Conservation (phyloP, 2,329 filamentous ascomycete species). For the Botryotinia calthae region DNA sequence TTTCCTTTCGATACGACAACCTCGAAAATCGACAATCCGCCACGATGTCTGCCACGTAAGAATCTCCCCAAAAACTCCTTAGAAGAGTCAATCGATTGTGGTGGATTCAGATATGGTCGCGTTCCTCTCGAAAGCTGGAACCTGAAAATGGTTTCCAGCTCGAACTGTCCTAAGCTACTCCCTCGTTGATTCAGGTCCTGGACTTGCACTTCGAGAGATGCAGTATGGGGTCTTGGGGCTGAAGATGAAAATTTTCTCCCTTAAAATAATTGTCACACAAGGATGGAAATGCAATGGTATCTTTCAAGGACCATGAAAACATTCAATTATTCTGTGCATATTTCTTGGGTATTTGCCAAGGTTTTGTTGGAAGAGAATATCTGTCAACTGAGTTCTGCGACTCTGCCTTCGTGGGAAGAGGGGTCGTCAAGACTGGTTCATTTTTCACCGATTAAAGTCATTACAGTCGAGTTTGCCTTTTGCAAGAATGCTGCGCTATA, state of each 20-base stretch:
- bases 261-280: constrained; percentile 68
- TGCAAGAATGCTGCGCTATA: constrained; percentile 87
- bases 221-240: constrained; percentile 73
- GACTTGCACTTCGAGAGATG: constrained; percentile 57
- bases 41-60: constrained; percentile 52
- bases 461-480: constrained; percentile 74
- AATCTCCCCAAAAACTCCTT: constrained; percentile 25
- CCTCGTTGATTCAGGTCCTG: constrained; percentile 52
- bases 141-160: constrained; percentile 60
- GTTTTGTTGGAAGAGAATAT: constrained; percentile 75
- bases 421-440: constrained; percentile 31
- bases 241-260: constrained; percentile 67
- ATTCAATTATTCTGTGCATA: constrained; percentile 37
- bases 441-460: constrained; percentile 76
- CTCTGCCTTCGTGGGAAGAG: constrained; percentile 28
- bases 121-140: constrained; percentile 72
- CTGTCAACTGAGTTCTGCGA: constrained; percentile 31
- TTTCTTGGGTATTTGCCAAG: constrained; percentile 56
- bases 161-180: constrained; percentile 68
- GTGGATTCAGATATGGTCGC: constrained; percentile 58
- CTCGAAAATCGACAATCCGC: constrained; percentile 44
- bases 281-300: constrained; percentile 36
- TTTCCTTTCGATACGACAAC: constrained; percentile 33
- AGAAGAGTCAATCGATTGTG: constrained; percentile 33
- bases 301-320: constrained; percentile 25